Conservation (phyloP, 208 protist species). For the Acanthamoeba royreba region DNA sequence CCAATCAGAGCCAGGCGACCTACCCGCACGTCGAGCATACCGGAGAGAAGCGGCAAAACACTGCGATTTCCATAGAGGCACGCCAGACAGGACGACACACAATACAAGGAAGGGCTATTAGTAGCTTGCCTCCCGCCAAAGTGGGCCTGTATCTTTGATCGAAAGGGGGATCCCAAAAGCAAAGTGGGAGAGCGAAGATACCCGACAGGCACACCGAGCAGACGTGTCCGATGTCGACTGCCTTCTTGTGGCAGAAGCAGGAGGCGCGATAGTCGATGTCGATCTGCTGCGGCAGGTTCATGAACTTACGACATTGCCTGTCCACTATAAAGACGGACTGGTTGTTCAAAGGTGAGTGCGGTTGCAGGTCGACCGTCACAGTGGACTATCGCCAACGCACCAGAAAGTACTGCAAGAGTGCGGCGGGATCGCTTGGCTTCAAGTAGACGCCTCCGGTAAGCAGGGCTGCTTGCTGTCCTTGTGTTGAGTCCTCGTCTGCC, state of each 20-base stretch:
- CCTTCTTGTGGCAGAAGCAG: slow-evolving; percentile 67
- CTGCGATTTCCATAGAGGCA: neutral
- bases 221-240: slow-evolving; percentile 68
- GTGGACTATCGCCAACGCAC: neutral
- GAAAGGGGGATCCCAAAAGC: neutral
- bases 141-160: neutral
- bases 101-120: no score
- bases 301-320: slow-evolving; percentile 27
- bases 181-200: neutral
- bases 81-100: neutral
- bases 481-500: slow-evolving; percentile 44
- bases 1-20: neutral
- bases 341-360: neutral
- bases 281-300: slow-evolving; percentile 52
- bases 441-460: slow-evolving; percentile 67
- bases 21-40: neutral
- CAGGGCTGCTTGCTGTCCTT: slow-evolving; percentile 69
- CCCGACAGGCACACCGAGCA: slow-evolving; percentile 73
- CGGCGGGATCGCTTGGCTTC: slow-evolving; percentile 29
- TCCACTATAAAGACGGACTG: slow-evolving; percentile 65
- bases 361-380: neutral
- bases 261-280: slow-evolving; percentile 64
- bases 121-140: no score
- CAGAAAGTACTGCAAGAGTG: slow-evolving; percentile 59
- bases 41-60: neutral